Base-by-base conservation (phyloP, 139 green algal genomes). In the Chlorella sp. region DNA sequence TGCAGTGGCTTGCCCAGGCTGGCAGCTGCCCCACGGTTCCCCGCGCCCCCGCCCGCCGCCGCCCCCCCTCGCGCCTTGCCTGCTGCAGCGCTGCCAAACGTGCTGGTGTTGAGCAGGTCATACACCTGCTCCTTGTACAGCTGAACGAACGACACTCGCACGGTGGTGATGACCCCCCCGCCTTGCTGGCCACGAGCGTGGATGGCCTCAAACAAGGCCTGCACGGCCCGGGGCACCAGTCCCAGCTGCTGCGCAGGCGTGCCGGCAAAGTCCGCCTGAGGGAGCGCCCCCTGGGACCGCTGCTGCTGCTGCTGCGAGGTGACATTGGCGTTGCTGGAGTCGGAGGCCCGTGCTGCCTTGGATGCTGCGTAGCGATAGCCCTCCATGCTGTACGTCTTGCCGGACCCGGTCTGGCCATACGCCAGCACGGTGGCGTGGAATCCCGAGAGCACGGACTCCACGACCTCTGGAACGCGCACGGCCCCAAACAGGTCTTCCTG, bases 41-140 rank as follows among this genome's bases (percentile, higher is more conserved):
- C n/a, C n/a, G n/a, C n/a, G n/a, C n/a, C n/a, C n/a, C n/a, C n/a
- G n/a, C n/a, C n/a, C n/a, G n/a, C 32, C n/a, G 29, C n/a, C 34
- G 17, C 31, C 31, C 22, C 63, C 51, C 27, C 3, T 30, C 3
- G 5, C 20, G 42, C 50, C 3, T 4, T 26, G 59, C 26, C 55
- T 6, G 31, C 27, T 49, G 20, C 50, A 59, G 20, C 65, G n/a
- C n/a, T n/a, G n/a, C n/a, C n/a, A n/a, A n/a, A n/a, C n/a, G n/a
- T n/a, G n/a, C n/a, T n/a, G n/a, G n/a, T n/a, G n/a, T 84, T 84
- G 2, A 88, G 51, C 64, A 83, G 72, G 77, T 88, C 83, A 61
- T 88, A 88, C 29, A 67, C 77, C 77, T 89, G 84, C 77, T 89
- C 84, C 72, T 81, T 80, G 74, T 89, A 89, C 65, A 89, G 79